Percentiles rank a stretch among this genome's conserved stretches.
phyloP scores from a whole-genome alignment of 768 basidiomycete species.

The Lentinula detonsa region DNA sequence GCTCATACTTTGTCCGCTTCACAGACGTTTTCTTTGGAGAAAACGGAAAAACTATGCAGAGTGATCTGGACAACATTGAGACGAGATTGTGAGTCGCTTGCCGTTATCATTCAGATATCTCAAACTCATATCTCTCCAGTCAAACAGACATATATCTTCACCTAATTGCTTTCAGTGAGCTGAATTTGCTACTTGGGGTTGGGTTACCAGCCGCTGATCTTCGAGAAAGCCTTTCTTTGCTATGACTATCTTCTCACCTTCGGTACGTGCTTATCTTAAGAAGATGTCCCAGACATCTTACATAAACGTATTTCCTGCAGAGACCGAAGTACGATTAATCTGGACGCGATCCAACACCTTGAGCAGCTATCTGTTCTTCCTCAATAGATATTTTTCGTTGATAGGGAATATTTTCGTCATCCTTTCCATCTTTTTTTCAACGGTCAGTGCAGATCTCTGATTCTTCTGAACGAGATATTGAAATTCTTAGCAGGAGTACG shows the following conservation, averaged over 20 bases:
- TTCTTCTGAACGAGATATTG: background rate
- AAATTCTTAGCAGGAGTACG: background rate
- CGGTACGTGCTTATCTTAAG: conserved; percentile 14
- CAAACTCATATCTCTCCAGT: background rate
- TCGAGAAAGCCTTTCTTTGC: conserved; percentile 26
- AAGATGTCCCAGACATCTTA: background rate
- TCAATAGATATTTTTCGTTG: conserved; percentile 44
- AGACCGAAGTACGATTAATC: conserved; percentile 33
- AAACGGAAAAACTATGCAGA: background rate
- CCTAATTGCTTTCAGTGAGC: background rate
- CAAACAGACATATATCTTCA: conserved; percentile 1
- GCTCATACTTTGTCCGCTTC: background rate
- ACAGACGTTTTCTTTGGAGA: background rate
- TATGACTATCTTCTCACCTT: conserved; percentile 34
- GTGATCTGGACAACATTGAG: background rate
- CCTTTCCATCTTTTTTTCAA: conserved; percentile 21
- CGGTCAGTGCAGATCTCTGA: background rate
- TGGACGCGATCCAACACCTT: conserved; percentile 35
- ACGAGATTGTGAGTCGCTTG: background rate
- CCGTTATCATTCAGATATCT: background rate
- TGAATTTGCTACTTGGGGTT: background rate
- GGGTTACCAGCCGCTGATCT: background rate
- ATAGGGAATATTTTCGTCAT: conserved; percentile 29
- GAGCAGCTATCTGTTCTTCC: conserved; percentile 38
- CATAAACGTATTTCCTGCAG: conserved; percentile 12